These are phyloP conservation scores for Cicer bijugum DNA, from an alignment of 306 rosid species.

Conservation along the genomic window DNA sequence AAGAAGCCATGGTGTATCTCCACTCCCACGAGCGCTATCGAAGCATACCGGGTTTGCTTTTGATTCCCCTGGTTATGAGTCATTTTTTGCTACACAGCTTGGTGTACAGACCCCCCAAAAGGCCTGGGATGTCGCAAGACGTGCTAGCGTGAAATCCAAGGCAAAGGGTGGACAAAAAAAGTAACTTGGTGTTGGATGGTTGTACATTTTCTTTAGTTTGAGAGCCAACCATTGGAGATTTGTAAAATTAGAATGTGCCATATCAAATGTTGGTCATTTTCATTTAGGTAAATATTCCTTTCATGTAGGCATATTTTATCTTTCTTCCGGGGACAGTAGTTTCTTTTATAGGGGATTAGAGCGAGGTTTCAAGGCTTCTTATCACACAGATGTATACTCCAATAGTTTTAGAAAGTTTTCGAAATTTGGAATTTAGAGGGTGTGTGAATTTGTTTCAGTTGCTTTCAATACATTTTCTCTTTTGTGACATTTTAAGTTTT, in stretches of 20 bases:
- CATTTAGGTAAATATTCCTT: conserved; percentile 35
- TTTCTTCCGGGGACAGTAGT: neutral
- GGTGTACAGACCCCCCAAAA: conserved; percentile 83
- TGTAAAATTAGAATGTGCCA: conserved; percentile 61
- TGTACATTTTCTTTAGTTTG: conserved; percentile 56
- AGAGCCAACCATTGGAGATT: conserved; percentile 49
- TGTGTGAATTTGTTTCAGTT: neutral
- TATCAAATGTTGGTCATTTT: conserved; percentile 42
- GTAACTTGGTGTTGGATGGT: conserved; percentile 48
- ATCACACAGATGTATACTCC: conserved; percentile 50
- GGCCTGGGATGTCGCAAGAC: conserved; percentile 96
- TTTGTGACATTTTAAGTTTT: neutral
- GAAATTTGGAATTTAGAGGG: conserved; percentile 3
- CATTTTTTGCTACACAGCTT: conserved; percentile 84
- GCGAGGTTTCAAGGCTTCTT: conserved; percentile 31
- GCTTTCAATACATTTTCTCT: neutral
- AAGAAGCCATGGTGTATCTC: conserved; percentile 74
- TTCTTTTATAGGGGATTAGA: conserved; percentile 6
- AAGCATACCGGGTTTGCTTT: conserved; percentile 95
- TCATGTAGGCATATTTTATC: conserved; percentile 20
- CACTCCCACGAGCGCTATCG: conserved; percentile 74
- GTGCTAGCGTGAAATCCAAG: conserved; percentile 75
- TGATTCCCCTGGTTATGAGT: conserved; percentile 92
- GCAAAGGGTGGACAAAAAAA: conserved; percentile 54
- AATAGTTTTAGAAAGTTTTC: conserved; percentile 33